Percentiles rank a stretch among this genome's conserved stretches.
Conservation (phyloP, 2,329 filamentous ascomycete genomes). For the Fusarium secorum region DNA sequence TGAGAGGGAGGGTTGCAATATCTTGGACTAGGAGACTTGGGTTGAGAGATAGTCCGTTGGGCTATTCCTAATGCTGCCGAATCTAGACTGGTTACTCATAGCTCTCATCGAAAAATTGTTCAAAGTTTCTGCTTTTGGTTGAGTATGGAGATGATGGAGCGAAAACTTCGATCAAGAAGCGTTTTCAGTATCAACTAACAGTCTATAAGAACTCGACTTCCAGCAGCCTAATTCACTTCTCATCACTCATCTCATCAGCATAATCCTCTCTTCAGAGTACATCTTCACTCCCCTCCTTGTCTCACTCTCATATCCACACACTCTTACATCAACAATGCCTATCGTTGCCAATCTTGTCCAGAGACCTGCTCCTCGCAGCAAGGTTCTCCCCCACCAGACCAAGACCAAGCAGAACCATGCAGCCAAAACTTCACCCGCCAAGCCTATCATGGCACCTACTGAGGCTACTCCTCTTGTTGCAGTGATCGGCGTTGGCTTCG, state of each 20-base stretch:
- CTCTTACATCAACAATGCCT: constrained; percentile 5
- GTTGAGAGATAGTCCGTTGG: background rate
- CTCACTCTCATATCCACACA: background rate
- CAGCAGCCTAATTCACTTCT: background rate
- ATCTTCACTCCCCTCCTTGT: background rate
- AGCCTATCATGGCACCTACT: background rate
- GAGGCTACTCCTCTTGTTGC: constrained; percentile 49
- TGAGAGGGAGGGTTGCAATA: background rate
- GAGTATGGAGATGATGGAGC: background rate
- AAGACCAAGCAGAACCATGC: background rate
- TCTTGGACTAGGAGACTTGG: background rate
- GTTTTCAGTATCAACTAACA: background rate
- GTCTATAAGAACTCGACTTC: constrained; percentile 13
- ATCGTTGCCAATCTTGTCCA: background rate
- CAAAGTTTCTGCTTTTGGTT: background rate
- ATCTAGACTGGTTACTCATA: background rate
- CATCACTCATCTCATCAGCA: constrained; percentile 10
- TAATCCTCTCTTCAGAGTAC: background rate
- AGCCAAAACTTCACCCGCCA: background rate
- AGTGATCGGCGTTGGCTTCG: constrained; percentile 61
- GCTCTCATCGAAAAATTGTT: background rate
- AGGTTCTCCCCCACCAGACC: background rate
- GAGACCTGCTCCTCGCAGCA: constrained; percentile 2
- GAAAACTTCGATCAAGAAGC: background rate
- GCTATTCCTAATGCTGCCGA: background rate